Percentiles rank a stretch among this genome's conserved stretches.
phyloP scores from a whole-genome alignment of 352 stramenopile species.

The Globisporangium parvum region DNA sequence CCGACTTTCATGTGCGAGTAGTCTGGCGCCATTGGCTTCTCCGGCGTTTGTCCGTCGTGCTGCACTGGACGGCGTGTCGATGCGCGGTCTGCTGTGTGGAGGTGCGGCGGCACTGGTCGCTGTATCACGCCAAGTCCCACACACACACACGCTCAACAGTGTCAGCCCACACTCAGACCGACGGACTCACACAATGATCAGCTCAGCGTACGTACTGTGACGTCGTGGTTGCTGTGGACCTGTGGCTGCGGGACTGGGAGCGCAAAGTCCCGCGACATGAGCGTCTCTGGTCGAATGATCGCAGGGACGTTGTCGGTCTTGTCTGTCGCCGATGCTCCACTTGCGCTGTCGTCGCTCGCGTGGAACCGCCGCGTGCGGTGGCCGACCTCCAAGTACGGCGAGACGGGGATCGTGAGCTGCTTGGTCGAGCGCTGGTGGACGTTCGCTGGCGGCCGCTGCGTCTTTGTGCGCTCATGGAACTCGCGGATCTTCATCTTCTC shows the following conservation, averaged over 20 bases:
- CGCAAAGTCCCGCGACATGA: slow-evolving; percentile 13
- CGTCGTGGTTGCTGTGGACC: not conserved
- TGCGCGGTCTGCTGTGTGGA: slow-evolving; percentile 35
- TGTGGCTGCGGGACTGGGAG: slow-evolving; percentile 2
- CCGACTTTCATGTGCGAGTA: slow-evolving; percentile 22
- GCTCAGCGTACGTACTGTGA: slow-evolving; percentile 3
- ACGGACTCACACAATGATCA: not conserved
- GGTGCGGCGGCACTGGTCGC: slow-evolving; percentile 22
- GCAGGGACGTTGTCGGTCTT: not conserved
- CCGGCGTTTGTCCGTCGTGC: slow-evolving; percentile 17
- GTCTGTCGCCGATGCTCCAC: slow-evolving; percentile 1
- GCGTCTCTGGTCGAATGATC: slow-evolving; percentile 14
- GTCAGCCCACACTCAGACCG: not conserved
- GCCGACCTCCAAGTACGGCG: slow-evolving; percentile 57
- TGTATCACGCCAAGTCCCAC: not conserved
- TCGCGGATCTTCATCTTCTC: slow-evolving; percentile 74
- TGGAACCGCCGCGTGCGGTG: slow-evolving; percentile 39
- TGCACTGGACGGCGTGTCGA: slow-evolving; percentile 18
- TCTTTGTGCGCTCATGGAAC: slow-evolving; percentile 67
- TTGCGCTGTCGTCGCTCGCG: slow-evolving; percentile 9
- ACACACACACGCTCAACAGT: not conserved
- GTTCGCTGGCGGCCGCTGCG: slow-evolving; percentile 54
- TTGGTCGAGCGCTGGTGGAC: slow-evolving; percentile 76
- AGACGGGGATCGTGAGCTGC: slow-evolving; percentile 73
- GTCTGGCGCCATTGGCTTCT: slow-evolving; percentile 18